Evolutionary conservation across 345 rosid species (phyloP), one percentile per base, ranked within the genome.

Genomic region (Raphanus raphanistrum): DNA sequence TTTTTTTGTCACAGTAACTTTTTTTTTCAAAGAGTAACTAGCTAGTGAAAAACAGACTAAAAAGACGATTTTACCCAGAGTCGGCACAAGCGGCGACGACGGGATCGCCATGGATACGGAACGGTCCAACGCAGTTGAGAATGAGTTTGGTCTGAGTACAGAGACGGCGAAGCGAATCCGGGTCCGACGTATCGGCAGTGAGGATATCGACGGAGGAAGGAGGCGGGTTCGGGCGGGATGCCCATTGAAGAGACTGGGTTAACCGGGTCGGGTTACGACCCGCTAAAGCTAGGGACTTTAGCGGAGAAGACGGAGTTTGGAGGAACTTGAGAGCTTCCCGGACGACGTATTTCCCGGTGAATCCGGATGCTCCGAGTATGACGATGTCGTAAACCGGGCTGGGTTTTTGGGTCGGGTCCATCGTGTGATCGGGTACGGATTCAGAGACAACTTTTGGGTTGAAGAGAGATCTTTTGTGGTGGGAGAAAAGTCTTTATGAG

Each of bases 91-190:
- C 97, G 38, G 94, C 85, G 31, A 90, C 97, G 55, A 94, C 92
- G 25, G 97, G 87, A 29, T 89, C 91, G 1, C 98, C 96, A 48
- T 77, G 81, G 78, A 86, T 85, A 33, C 96, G 90, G 68, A 85
- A 94, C 8, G 98, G 98, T 36, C 97, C 98, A 29, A 92, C 93
- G 57, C 97, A 94, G 73, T 88, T 88, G 71, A 94, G 97, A 36
- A 94, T 71, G 68, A 92, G 86, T 89, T 84, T 87, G 35, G 97
- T 77, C 59, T 86, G 93, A 48, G 62, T 27, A 85, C 91, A 90
- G 71, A 94, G 84, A 50, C 84, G 86, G 78, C 85, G 86, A 36
- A 94, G 91, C 6, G 98, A 94, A n/a, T 82, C 79, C 1, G 87
- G 85, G 76, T 94, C 92, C 31, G 90, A 43, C 45, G 87, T 87